Conservation (phyloP, 2,329 filamentous ascomycete genomes). For the Arthroderma sp. region DNA sequence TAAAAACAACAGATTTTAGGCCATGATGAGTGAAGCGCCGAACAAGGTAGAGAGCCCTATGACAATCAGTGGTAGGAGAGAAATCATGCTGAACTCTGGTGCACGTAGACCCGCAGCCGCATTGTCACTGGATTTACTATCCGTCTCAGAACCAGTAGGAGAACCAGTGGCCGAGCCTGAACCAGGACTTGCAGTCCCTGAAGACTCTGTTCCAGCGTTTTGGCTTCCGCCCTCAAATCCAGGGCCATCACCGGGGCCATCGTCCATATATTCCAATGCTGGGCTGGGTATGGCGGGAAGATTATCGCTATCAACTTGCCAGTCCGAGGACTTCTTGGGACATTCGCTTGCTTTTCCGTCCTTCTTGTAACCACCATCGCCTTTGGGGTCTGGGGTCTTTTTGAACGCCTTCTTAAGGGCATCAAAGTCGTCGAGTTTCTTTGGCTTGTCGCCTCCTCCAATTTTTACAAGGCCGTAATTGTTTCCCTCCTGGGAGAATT, state of each 20-base stretch:
- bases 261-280: conserved; percentile 43
- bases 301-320: conserved; percentile 40
- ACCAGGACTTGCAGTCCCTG: conserved; percentile 34
- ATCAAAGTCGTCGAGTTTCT: conserved; percentile 50
- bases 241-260: conserved; percentile 44
- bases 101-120: conserved; percentile 33
- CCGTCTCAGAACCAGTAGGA: conserved; percentile 13
- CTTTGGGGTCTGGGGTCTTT: conserved; percentile 38
- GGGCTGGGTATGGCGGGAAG: conserved; percentile 46
- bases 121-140: conserved; percentile 22
- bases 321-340: conserved; percentile 41
- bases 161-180: conserved; percentile 16
- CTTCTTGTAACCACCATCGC: conserved; percentile 47
- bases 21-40: conserved; percentile 31
- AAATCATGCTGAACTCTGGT: conserved; percentile 36
- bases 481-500: conserved; percentile 71
- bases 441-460: conserved; percentile 37
- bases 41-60: conserved; percentile 41
- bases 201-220: conserved; percentile 38
- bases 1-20: neutral
- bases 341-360: conserved; percentile 41
- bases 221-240: conserved; percentile 48
- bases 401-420: conserved; percentile 40
- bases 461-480: conserved; percentile 69
- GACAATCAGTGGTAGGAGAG: conserved; percentile 38